Conservation (phyloP, 768 basidiomycete species). For the Leccinum longicurvipes region DNA sequence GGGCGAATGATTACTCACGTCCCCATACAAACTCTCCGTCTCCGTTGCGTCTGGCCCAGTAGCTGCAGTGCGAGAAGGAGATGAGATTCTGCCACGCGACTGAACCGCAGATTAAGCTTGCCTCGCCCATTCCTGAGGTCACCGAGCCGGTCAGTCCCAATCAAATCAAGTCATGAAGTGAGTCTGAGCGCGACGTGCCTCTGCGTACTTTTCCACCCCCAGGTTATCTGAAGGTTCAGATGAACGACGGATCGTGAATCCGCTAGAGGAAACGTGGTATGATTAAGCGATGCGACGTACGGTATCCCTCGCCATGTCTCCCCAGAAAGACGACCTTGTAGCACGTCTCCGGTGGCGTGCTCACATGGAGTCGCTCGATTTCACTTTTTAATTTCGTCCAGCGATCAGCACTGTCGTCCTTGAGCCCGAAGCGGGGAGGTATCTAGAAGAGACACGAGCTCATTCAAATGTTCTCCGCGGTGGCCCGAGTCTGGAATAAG, state of each 20-base stretch:
- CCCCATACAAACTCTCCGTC: constrained; percentile 75
- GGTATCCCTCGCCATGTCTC: constrained; percentile 72
- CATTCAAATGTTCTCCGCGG: neutral
- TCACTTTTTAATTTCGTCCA: constrained; percentile 46
- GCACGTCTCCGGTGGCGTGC: constrained; percentile 34
- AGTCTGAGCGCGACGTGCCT: constrained; percentile 24
- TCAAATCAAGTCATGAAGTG: neutral
- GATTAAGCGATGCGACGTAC: constrained; percentile 42
- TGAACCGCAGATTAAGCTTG: constrained; percentile 25
- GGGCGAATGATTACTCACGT: constrained; percentile 45
- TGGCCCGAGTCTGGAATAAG: neutral
- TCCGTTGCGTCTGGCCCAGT: constrained; percentile 59
- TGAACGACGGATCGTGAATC: constrained; percentile 41
- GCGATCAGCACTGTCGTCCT: constrained; percentile 46
- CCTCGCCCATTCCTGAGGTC: constrained; percentile 55
- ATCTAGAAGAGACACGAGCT: constrained; percentile 35
- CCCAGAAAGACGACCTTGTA: constrained; percentile 69
- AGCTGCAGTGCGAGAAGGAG: constrained; percentile 16
- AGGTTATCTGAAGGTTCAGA: constrained; percentile 66
- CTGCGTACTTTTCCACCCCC: constrained; percentile 61
- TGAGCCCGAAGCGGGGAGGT: constrained; percentile 55
- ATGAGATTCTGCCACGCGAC: neutral
- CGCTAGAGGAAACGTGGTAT: neutral
- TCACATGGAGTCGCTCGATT: constrained; percentile 45
- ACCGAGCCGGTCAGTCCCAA: neutral